phyloP scores from a whole-genome alignment of 73 alveolate species.

The Tetrahymena borealis region DNA sequence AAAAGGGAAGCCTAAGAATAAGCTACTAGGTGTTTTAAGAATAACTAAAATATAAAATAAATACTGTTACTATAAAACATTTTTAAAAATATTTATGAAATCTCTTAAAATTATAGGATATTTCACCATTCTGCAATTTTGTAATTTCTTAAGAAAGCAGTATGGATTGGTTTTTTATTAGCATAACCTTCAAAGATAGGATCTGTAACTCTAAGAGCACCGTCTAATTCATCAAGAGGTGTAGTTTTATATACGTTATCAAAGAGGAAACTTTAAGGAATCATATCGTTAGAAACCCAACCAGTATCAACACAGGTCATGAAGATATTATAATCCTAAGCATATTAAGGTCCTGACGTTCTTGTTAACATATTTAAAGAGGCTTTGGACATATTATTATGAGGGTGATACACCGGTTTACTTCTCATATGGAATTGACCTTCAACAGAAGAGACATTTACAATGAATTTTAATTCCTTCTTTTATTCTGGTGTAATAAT shows the following conservation, averaged over 20 bases:
- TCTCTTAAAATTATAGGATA: too few relatives aligned
- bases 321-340: conserved; percentile 47
- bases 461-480: conserved; percentile 56
- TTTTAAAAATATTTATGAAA: too few relatives aligned
- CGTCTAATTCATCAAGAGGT: conserved; percentile 62
- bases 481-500: conserved; percentile 41
- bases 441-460: conserved; percentile 87
- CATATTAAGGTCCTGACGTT: conserved; percentile 67
- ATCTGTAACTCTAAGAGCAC: conserved; percentile 53
- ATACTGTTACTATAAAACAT: too few relatives aligned
- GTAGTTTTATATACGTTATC: not conserved
- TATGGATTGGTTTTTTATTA: not conserved
- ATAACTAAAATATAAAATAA: too few relatives aligned
- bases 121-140: not conserved
- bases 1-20: too few relatives aligned
- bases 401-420: conserved; percentile 89
- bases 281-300: conserved; percentile 87
- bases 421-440: conserved; percentile 79
- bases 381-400: conserved; percentile 96
- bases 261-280: not conserved
- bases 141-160: not conserved
- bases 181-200: conserved; percentile 33
- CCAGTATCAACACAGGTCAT: conserved; percentile 94
- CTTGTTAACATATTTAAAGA: conserved; percentile 93
- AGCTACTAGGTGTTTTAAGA: too few relatives aligned